phyloP scores from a whole-genome alignment of 2,329 filamentous ascomycete genomes.

The Dactylellina cionopaga region DNA sequence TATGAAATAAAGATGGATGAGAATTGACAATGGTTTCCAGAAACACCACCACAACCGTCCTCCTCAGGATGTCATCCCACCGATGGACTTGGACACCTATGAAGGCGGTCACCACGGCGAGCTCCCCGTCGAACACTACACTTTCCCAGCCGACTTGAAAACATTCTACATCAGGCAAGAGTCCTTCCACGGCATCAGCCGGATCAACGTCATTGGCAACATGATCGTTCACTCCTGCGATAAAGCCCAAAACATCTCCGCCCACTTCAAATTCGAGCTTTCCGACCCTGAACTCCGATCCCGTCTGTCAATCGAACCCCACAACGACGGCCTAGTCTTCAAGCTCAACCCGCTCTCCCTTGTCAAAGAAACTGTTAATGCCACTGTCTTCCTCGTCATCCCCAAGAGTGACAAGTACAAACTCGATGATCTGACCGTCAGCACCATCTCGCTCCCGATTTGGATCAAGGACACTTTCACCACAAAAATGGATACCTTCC shows the following conservation, averaged over 20 bases:
- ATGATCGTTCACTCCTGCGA: constrained; percentile 35
- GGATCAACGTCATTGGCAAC: constrained; percentile 34
- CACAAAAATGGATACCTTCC: constrained; percentile 11
- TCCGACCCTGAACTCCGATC: constrained; percentile 17
- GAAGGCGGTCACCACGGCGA: background rate
- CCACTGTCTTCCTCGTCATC: constrained; percentile 35
- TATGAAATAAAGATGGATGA: background rate
- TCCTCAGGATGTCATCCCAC: constrained; percentile 1
- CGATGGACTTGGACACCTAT: constrained; percentile 7
- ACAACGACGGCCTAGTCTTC: constrained; percentile 32
- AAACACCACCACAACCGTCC: background rate
- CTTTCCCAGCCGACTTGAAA: constrained; percentile 17
- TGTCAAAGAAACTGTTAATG: constrained; percentile 24
- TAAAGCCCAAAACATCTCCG: constrained; percentile 43
- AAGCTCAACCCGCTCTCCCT: constrained; percentile 34
- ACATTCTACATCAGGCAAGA: constrained; percentile 39
- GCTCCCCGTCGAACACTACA: constrained; percentile 27
- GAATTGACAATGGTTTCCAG: too few species aligned
- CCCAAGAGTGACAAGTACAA: constrained; percentile 20
- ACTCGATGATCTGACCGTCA: constrained; percentile 11
- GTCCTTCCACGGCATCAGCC: constrained; percentile 24
- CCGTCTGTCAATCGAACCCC: constrained; percentile 8
- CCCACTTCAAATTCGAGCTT: constrained; percentile 35
- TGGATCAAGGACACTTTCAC: constrained; percentile 42
- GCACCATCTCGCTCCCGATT: constrained; percentile 30